phyloP scores from a whole-genome alignment of 2,329 filamentous ascomycete species.

The Exutisphaerella laricina region DNA sequence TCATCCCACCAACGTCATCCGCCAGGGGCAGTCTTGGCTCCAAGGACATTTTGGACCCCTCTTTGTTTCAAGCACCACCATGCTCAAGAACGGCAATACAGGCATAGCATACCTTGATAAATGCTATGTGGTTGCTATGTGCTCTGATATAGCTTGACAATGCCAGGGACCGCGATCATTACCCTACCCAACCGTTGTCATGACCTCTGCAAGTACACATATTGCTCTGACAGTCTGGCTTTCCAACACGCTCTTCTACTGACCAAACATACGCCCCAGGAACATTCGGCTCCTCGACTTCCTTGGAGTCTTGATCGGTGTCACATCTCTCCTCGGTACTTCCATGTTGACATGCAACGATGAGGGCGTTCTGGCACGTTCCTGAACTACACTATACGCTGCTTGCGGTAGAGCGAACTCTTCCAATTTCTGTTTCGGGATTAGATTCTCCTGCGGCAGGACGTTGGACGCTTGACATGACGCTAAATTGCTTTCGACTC shows the following conservation, averaged over 20 bases:
- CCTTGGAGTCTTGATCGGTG: constrained; percentile 17
- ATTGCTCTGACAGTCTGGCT: too few relatives aligned
- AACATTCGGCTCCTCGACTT: constrained; percentile 26
- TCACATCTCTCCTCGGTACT: constrained; percentile 4
- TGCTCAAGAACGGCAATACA: too few relatives aligned
- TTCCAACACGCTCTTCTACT: constrained; percentile 5
- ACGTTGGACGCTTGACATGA: background rate
- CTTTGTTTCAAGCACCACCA: too few relatives aligned
- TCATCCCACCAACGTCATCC: too few relatives aligned
- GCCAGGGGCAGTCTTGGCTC: too few relatives aligned
- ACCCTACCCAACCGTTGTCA: too few relatives aligned
- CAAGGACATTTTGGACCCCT: too few relatives aligned
- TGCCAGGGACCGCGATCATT: too few relatives aligned
- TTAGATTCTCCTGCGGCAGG: constrained; percentile 1
- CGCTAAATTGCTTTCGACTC: constrained; percentile 5
- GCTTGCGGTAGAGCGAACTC: constrained; percentile 5
- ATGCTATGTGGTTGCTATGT: too few relatives aligned
- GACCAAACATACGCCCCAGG: constrained; percentile 25
- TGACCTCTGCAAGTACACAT: too few relatives aligned
- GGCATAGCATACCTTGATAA: too few relatives aligned
- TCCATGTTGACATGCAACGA: constrained; percentile 13
- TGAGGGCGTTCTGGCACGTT: constrained; percentile 17
- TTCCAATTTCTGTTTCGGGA: background rate
- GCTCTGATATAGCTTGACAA: too few relatives aligned
- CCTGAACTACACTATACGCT: constrained; percentile 23